phyloP scores from a whole-genome alignment of 2,329 filamentous ascomycete genomes.

The Dactylella cylindrospora region DNA sequence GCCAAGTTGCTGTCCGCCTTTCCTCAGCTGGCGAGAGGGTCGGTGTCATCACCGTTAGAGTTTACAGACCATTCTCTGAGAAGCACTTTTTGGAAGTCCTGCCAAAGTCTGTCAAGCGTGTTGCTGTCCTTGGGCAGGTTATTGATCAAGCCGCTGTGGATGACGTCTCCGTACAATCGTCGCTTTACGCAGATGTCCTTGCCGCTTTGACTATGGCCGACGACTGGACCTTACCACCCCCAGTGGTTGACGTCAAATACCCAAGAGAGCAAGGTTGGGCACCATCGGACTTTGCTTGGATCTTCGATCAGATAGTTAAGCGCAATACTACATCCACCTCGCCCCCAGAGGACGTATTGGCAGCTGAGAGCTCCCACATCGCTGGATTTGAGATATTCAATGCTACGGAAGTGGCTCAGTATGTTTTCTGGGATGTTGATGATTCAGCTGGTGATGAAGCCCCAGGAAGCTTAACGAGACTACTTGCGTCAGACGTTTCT shows the following conservation, averaged over 20 bases:
- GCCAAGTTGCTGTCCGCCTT: constrained; percentile 74
- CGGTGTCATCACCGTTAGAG: constrained; percentile 84
- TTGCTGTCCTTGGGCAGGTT: constrained; percentile 90
- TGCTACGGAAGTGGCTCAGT: constrained; percentile 57
- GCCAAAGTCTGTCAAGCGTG: constrained; percentile 70
- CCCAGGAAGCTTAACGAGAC: constrained; percentile 63
- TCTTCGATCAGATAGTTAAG: constrained; percentile 56
- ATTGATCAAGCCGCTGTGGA: constrained; percentile 69
- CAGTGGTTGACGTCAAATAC: constrained; percentile 86
- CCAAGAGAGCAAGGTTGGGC: constrained; percentile 69
- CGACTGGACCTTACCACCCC: constrained; percentile 64
- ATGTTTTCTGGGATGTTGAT: constrained; percentile 91
- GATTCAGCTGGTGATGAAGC: constrained; percentile 67
- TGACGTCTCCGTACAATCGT: constrained; percentile 77
- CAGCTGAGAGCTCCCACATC: constrained; percentile 55
- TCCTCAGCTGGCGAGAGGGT: constrained; percentile 73
- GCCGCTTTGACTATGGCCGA: constrained; percentile 78
- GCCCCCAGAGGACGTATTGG: constrained; percentile 57
- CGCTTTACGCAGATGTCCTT: constrained; percentile 86
- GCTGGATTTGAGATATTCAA: constrained; percentile 53
- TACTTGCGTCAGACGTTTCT: constrained; percentile 63
- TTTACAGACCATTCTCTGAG: constrained; percentile 94
- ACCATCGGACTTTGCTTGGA: constrained; percentile 55
- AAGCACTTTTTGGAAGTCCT: constrained; percentile 85
- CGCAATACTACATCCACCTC: constrained; percentile 52